Evolutionary conservation across 352 stramenopile species (phyloP), one percentile per base, ranked within the genome.

Genomic region (Phytophthora chlamydospora): DNA sequence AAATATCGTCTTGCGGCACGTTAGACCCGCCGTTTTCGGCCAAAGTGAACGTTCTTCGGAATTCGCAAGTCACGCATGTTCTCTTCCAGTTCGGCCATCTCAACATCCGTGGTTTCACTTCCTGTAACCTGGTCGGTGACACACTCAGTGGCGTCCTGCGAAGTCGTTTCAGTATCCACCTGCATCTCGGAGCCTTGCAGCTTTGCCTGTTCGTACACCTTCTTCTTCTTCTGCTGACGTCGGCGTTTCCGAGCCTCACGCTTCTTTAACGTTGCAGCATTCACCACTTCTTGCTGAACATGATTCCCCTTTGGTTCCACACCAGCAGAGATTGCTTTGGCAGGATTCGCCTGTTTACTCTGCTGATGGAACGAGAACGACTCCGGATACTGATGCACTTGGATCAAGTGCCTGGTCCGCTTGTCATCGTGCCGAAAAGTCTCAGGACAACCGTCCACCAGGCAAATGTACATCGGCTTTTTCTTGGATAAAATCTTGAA

Each of bases 401-500:
- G 46, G 27, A 78, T 52, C 43, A 85, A 63, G 46, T 88, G 78
- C 9, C 58, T 46, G 12, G 45, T 73, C 17, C 78, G 73, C 62
- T 88, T 88, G 52, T 84, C 71, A 41, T 84, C 72, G 50, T 83
- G 68, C 42, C 55, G 73, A 49, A 83, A 88, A 12, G 54, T 62
- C 13, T 79, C 54, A 7, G 33, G 40, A 42, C 78, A 88, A 19
- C 78, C 78, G 47, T 85, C 76, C 29, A 85, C 78, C 12, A 88
- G 59, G 39, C 78, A 88, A 21, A 62, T 49, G 38, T 82, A 86
- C 76, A 86, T 86, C 24, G 76, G 74, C 52, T 86, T 76, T 24
- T 78, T 79, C 64, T 83, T 84, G 17, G 76, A 77, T 32, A 88
- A 45, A 36, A 88, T 68, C 45, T 78, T 76, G 67, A 88, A 88